These are phyloP conservation scores for Aegilops bicornis DNA, from an alignment of 176 grass and related monocot species.

Conservation along the genomic window DNA sequence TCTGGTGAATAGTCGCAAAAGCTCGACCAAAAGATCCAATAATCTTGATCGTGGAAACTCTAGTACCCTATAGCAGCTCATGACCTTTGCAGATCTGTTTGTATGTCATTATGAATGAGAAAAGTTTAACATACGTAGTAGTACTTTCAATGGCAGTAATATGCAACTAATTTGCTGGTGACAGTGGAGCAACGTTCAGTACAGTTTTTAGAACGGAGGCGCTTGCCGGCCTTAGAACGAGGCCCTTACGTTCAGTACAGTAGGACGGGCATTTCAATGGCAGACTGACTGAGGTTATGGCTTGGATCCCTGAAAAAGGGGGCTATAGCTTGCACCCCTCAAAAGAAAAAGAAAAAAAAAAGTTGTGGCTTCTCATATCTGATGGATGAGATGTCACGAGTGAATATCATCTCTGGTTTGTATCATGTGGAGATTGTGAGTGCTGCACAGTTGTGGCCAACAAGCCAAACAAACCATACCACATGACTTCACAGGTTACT, in stretches of 20 bases:
- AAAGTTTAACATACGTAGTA: conserved; percentile 1
- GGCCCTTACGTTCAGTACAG: background rate
- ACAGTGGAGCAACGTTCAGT: background rate
- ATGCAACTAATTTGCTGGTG: conserved; percentile 8
- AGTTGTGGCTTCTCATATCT: conserved; percentile 3
- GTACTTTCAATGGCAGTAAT: conserved; percentile 14
- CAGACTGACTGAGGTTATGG: background rate
- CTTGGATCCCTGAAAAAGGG: background rate
- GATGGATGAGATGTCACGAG: conserved; percentile 36
- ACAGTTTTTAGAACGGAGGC: background rate
- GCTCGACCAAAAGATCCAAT: conserved; percentile 4
- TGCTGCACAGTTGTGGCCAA: conserved; percentile 25
- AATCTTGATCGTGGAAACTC: background rate
- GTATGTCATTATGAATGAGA: conserved; percentile 3
- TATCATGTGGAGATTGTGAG: conserved; percentile 2
- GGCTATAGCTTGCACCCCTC: background rate
- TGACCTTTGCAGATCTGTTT: conserved; percentile 30
- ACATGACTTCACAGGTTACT: conserved; percentile 35
- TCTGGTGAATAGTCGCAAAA: background rate
- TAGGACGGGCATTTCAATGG: background rate
- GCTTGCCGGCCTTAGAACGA: no score
- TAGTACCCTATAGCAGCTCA: conserved; percentile 4
- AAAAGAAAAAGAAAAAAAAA: background rate
- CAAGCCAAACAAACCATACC: background rate
- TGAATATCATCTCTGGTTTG: conserved; percentile 24